These are phyloP conservation scores for Tulasnella sp. DNA, from an alignment of 768 basidiomycete genomes.

Conservation along the genomic window DNA sequence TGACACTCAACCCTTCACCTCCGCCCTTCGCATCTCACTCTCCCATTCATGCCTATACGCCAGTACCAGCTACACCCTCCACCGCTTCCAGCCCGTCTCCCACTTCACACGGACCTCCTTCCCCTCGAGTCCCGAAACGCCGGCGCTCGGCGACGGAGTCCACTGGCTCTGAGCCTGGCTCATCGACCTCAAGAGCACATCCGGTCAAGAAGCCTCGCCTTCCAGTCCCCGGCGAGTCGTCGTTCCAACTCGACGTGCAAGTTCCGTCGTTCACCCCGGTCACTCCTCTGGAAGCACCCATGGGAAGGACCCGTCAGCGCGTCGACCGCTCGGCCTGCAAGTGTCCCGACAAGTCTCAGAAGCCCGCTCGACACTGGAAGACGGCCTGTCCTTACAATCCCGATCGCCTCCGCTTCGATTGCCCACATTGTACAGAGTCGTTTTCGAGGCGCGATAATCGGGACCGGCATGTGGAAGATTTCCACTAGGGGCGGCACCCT, in stretches of 20 bases:
- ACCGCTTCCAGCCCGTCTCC: not conserved
- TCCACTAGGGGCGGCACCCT: not conserved
- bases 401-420: not conserved
- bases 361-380: not conserved
- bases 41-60: not conserved
- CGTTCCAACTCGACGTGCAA: not conserved
- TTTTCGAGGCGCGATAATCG: not conserved
- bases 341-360: not conserved
- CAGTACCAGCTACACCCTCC: not conserved
- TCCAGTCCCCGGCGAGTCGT: not conserved
- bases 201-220: not conserved
- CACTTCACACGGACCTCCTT: no score
- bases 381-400: not conserved
- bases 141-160: not conserved
- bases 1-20: not conserved
- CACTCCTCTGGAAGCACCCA: not conserved
- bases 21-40: not conserved
- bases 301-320: not conserved
- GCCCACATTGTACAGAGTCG: not conserved
- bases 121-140: no score
- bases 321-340: not conserved
- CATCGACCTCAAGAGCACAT: not conserved
- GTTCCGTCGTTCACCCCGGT: not conserved
- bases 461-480: not conserved
- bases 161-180: not conserved